These are phyloP conservation scores for Mycena pura DNA, from an alignment of 768 basidiomycete species.

Conservation along the genomic window DNA sequence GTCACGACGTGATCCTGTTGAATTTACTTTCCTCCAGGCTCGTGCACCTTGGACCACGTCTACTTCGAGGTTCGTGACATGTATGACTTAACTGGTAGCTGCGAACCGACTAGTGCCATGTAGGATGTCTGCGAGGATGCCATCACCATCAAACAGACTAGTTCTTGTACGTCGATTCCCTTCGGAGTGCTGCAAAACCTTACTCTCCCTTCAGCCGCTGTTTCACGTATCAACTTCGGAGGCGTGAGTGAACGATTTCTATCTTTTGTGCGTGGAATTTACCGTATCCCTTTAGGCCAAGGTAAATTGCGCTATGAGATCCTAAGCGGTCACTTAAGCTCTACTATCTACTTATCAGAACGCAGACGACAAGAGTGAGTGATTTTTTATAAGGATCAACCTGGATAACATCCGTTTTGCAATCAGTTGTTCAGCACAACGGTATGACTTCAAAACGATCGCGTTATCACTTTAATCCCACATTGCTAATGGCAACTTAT, in stretches of 20 bases:
- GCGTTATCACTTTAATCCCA: not conserved
- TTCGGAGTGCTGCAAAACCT: not conserved
- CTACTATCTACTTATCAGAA: slow-evolving; percentile 24
- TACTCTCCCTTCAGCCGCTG: not conserved
- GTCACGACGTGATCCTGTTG: not conserved
- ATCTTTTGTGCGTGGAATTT: too few relatives aligned
- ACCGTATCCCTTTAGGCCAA: slow-evolving; percentile 33
- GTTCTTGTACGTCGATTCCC: slow-evolving; percentile 28
- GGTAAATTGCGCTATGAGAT: slow-evolving; percentile 13
- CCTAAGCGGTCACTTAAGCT: not conserved
- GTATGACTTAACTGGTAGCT: not conserved
- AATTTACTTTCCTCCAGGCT: slow-evolving; percentile 25
- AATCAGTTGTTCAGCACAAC: slow-evolving; percentile 43
- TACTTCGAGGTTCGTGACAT: slow-evolving; percentile 36
- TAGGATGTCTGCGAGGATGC: slow-evolving; percentile 48
- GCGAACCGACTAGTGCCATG: not conserved
- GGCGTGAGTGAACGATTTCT: not conserved
- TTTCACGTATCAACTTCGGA: slow-evolving; percentile 5
- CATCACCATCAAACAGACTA: slow-evolving; percentile 48
- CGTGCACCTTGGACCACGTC: slow-evolving; percentile 40
- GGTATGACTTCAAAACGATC: slow-evolving; percentile 24
- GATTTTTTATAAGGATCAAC: not conserved
- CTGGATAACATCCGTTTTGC: not conserved
- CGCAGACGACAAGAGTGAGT: slow-evolving; percentile 40
- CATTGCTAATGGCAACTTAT: not conserved